Base-by-base conservation (phyloP, 2,329 filamentous ascomycete genomes). In the Passalora sequoiae region DNA sequence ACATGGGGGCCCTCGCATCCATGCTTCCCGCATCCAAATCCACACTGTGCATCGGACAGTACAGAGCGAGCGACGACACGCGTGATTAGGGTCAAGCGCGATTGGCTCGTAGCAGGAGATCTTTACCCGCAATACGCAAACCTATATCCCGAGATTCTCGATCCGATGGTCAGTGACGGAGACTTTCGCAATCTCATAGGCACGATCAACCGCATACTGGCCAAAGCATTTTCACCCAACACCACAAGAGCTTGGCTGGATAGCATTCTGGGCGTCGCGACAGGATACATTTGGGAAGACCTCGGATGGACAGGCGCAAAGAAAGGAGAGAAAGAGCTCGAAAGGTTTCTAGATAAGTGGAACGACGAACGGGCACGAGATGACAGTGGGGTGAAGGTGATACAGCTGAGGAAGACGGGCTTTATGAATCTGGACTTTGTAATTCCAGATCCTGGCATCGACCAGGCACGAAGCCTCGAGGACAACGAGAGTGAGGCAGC, bases 251-350 rank as follows among this genome's bases (percentile, higher is more conserved):
- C 94, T 55, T 80, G 89, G 59, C 53, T 95, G 1, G 92, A 98
- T 65, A 78, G 80, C 9, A 64, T 87, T 8, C 63, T 97, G 55
- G 89, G 91, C 2, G 72, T 94, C 4, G 67, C 89, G 24, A 97
- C 92, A 0, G 86, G 91, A 16, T 98, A 89, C 86, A 60, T 97
- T 24, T 97, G 89, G 88, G 92, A 98, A 46, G 91, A 97, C 61
- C 58, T 91, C 16, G 89, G 91, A 1, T 68, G 87, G 25, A 86
- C 86, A 3, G 80, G 76, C 6, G 77, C 84, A 46, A 97, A 97
- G 69, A 70, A 73, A 16, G 76, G 82, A 43, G 65, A 95, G 33
- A 76, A 74, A 43, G 74, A 69, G 7, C 69, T 96, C 13, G 92
- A 98, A 67, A 66, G 65, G 27, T 95, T 86, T 81, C 77, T 98